phyloP scores from a whole-genome alignment of 805 yeast species.

The Naumovozyma castellii region DNA sequence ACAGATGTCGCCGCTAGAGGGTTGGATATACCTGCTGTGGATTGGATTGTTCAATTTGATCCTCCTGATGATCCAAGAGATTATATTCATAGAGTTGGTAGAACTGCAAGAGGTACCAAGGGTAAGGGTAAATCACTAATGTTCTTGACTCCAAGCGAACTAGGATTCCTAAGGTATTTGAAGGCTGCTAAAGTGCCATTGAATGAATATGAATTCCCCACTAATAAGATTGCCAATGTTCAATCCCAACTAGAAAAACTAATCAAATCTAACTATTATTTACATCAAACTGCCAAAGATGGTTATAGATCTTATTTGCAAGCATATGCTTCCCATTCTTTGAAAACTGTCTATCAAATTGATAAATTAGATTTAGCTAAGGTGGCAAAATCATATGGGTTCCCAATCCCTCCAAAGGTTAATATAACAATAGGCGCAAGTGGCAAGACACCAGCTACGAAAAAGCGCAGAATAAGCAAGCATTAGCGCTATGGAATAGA shows the following conservation, averaged over 20 bases:
- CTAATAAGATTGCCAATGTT: constrained; percentile 89
- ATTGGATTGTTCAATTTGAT: constrained; percentile 98
- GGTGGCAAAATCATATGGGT: constrained; percentile 93
- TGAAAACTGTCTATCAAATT: constrained; percentile 92
- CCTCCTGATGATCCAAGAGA: constrained; percentile 99
- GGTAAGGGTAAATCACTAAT: constrained; percentile 91
- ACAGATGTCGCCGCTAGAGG: constrained; percentile 99
- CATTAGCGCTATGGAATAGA: not conserved
- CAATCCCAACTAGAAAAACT: constrained; percentile 88
- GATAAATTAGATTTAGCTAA: constrained; percentile 89
- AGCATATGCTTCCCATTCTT: constrained; percentile 93
- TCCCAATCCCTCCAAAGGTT: constrained; percentile 91
- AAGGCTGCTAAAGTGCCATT: constrained; percentile 96
- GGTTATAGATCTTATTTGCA: constrained; percentile 95
- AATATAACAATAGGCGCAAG: constrained; percentile 93
- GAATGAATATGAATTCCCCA: constrained; percentile 94
- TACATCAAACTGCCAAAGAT: constrained; percentile 92
- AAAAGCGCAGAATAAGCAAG: constrained; percentile 14
- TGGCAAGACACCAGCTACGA: constrained; percentile 44
- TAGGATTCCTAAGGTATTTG: constrained; percentile 88
- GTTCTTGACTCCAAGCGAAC: constrained; percentile 90
- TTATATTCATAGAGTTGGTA: constrained; percentile 96
- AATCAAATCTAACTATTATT: constrained; percentile 84
- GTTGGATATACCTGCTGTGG: constrained; percentile 94
- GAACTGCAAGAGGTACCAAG: constrained; percentile 90